These are phyloP conservation scores for Chlorella sorokiniana DNA, from an alignment of 139 green algal genomes.

Conservation along the genomic window DNA sequence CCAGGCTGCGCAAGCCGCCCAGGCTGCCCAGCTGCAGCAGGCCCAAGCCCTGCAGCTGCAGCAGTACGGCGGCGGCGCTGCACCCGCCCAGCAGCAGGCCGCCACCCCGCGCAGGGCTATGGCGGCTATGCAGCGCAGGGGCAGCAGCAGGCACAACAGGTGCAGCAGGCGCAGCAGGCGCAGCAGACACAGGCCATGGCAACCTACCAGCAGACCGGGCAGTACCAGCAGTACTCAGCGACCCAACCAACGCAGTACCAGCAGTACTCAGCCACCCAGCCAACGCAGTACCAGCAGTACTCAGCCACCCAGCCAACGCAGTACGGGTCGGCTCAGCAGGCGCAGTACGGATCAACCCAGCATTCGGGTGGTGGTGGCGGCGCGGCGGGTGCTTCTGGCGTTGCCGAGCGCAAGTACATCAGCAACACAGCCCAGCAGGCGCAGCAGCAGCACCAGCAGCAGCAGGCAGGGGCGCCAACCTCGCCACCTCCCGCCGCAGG, in stretches of 20 bases:
- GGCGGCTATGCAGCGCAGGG: not conserved
- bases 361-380: not conserved
- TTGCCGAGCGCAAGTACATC: slow-evolving; percentile 10
- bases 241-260: not conserved
- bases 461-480: not conserved
- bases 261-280: not conserved
- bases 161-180: not conserved
- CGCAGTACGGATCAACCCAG: not conserved
- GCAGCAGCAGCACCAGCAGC: slow-evolving; percentile 1
- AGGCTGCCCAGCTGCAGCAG: no score
- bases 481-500: not conserved
- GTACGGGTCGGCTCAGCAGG: not conserved
- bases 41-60: not conserved
- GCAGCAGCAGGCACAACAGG: not conserved
- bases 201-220: not conserved
- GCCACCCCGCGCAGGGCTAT: not conserved
- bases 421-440: slow-evolving; percentile 16
- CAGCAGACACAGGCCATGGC: not conserved
- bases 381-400: not conserved
- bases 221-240: not conserved
- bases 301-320: slow-evolving; percentile 2
- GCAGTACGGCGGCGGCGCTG: not conserved
- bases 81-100: not conserved
- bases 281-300: not conserved
- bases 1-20: not conserved